Base-by-base conservation (phyloP, 129 eudicot species). In the Flaveria linearis region DNA sequence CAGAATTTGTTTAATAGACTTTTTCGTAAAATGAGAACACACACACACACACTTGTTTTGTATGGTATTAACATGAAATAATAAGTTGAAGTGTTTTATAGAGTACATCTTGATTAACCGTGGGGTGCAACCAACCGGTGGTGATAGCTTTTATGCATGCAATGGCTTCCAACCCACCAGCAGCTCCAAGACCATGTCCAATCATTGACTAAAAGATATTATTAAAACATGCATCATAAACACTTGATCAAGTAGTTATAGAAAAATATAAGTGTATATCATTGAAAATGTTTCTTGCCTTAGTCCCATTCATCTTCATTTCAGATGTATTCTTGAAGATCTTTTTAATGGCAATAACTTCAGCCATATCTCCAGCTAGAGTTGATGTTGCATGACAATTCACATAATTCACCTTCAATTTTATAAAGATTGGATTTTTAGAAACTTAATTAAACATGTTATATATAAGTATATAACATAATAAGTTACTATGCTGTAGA, bases 381-480 rank as follows among this genome's bases (percentile, higher is more conserved):
- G 96, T 92, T 46, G 93, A 87, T 23, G 97, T 92, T 36, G 93
- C 97, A 72, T 92, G 96, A 55, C 91, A 91, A 77, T 87, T 89
- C 53, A 92, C 84, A 77, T 87, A 92, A 79, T 92, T 92, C 61
- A 89, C 97, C 97, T 91, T 76, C 43, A 70, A 33, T 49, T 5
- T 5, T 11, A 23, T 51, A 2, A 47, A 77, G 49, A 43, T 77
- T 5, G 15, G 50, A 28, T 57, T 30, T 41, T 17, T 77, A 56
- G 33, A 56, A 12, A n/a, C 66, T 22, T n/a, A 1, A 53, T 22
- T n/a, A 1, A 53, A 53, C n/a, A 23, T 4, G 41, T 33, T 52
- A 39, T 64, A 66, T 13, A 17, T 16, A 52, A 15, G 36, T 4
- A 49, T 1, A 13, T 14, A 49, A 16, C 22, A 26, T 13, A 51